Conservation (phyloP, 805 yeast genomes). For the Ogataea paradorogensis region DNA sequence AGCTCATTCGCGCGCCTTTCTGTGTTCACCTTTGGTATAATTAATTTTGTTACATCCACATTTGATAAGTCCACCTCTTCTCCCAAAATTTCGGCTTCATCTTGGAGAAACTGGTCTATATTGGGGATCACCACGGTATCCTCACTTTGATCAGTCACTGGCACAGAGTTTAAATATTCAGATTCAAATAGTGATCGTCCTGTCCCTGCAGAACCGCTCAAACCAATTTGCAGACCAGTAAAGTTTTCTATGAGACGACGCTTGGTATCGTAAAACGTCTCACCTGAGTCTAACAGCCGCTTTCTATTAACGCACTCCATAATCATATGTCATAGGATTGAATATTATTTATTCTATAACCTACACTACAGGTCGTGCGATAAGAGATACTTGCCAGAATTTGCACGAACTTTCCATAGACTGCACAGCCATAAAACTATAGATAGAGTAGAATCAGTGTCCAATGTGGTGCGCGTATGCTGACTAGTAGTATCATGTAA, state of each 20-base stretch:
- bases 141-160: neutral
- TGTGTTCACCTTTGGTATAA: constrained; percentile 12
- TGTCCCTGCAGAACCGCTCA: neutral
- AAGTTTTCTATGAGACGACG: constrained; percentile 8
- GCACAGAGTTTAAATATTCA: constrained; percentile 7
- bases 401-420: constrained; percentile 6
- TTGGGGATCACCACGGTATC: constrained; percentile 21
- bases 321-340: neutral
- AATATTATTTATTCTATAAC: neutral
- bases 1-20: constrained; percentile 16
- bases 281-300: constrained; percentile 4
- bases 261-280: constrained; percentile 5
- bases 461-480: neutral
- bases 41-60: constrained; percentile 14
- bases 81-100: constrained; percentile 20
- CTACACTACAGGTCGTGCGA: constrained; percentile 5
- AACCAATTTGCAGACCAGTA: constrained; percentile 5
- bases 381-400: constrained; percentile 2
- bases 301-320: constrained; percentile 8
- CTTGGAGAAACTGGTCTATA: constrained; percentile 26
- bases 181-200: constrained; percentile 14
- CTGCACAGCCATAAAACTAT: constrained; percentile 1
- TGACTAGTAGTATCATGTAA: neutral
- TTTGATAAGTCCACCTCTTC: constrained; percentile 12
- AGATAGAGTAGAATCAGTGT: too few species aligned